A percentile compares a stretch with the other conserved stretches of the same genome.
Evolutionary conservation across 2,329 filamentous ascomycete genomes (phyloP).

Genomic region (Pestalotiopsis fici): DNA sequence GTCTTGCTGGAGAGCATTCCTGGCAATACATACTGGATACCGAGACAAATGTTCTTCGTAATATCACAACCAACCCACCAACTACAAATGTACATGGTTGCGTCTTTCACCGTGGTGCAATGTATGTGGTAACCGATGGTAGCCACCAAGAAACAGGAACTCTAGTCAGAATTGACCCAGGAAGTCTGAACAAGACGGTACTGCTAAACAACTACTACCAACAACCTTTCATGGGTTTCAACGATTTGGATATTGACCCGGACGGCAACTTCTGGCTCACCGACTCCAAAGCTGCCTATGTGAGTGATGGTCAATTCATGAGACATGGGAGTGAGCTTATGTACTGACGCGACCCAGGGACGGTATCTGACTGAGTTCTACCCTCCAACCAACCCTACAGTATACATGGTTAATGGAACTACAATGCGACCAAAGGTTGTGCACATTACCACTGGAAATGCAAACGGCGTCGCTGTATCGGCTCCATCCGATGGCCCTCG

Average conservation of each 20-base stretch:
- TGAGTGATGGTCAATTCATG: neutral
- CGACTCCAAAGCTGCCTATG: neutral
- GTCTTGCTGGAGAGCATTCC: neutral
- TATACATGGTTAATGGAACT: neutral
- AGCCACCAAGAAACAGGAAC: neutral
- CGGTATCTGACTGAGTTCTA: neutral
- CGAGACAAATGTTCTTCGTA: neutral
- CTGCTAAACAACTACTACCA: conserved; percentile 1
- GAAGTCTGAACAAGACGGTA: neutral
- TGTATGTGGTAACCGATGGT: conserved; percentile 3
- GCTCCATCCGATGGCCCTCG: neutral
- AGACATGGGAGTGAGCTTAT: neutral
- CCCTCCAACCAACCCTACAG: neutral
- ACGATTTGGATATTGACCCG: neutral
- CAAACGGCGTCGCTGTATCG: neutral
- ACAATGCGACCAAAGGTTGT: neutral
- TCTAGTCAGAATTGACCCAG: neutral
- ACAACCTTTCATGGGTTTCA: conserved; percentile 6
- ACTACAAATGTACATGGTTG: conserved; percentile 1
- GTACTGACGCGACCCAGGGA: neutral
- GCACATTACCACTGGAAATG: neutral
- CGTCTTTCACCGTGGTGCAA: neutral
- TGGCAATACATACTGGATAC: neutral
- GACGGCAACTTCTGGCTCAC: conserved; percentile 1
- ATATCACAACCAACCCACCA: neutral